Evolutionary conservation across 495 filamentous ascomycete species (phyloP), one percentile per base, ranked within the genome.

Genomic region (Saxophila tyrrhenica): DNA sequence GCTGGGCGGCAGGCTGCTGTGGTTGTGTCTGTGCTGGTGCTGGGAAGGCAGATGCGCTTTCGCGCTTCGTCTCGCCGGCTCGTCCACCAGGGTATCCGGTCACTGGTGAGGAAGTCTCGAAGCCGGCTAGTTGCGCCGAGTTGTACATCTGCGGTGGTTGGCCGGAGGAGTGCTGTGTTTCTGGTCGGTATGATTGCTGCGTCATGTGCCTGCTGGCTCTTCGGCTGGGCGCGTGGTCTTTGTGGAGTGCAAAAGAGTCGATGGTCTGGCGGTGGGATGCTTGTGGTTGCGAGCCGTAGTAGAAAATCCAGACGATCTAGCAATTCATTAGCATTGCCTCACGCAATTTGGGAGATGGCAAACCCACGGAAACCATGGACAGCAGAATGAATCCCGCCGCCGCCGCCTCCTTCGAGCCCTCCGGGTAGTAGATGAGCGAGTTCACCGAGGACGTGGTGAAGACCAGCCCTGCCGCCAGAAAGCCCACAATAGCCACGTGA

Each of bases 221-320:
- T 7, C 77, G 73, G n/a, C 78, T 78, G 15, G 67, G 68, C 39
- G 75, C 73, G 25, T 79, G 75, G 60, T 94, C 89, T 72, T 95
- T 96, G 73, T 94, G 78, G 3, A 97, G 76, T 35, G 94, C 90
- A 62, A 95, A 96, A 1, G 91, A 95, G 70, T 99, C 94, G 57
- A 96, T 85, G 65, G 91, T 94, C 39, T 86, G 83, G 52, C 90
- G 87, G 58, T 89, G 86, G 51, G 82, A 75, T n/a, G 90, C 87
- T 50, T 87, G 83, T 5, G 94, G 89, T 1, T 86, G 82, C 8
- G 92, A 95, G 53, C 92, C 92, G 63, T 94, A 99, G 72, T 97
- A 95, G 72, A 95, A 94, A 56, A 97, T 95, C 92, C 92, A 99
- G 46, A 97, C 79, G 63, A 96, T 86, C 91, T 96, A 63, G n/a